Base-by-base conservation (phyloP, 2,329 filamentous ascomycete genomes). In the Aspergillus pseudoviridinutans region DNA sequence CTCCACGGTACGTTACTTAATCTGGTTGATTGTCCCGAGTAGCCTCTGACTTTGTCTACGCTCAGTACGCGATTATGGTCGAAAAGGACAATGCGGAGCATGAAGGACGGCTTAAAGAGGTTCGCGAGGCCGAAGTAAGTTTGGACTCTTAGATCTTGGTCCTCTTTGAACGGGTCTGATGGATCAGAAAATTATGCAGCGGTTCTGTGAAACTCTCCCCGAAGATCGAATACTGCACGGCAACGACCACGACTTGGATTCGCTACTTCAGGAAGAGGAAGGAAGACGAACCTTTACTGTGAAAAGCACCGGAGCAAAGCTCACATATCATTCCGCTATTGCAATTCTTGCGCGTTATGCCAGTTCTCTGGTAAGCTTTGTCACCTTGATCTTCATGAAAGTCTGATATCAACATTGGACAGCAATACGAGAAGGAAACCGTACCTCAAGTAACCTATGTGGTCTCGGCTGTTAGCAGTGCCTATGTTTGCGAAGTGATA, bases 311-410 rank as follows among this genome's bases (percentile, higher is more conserved):
- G 89, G 89, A 0, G 92, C 92, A 2, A 91, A 85, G 59, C 78
- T 97, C 53, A 96, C 88, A 0, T 94, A 90, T 67, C 81, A 84
- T 46, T 87, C 89, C 50, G 90, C 90, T 56, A 79, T 94, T 10
- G 79, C 82, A 10, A 81, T 92, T 1, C 80, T 97, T 17, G 82
- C 85, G 3, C 86, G 86, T 57, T 97, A 93, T 69, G 85, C 88
- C 3, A 84, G 87, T 3, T 88, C 86, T 4, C 76, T 96, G 35
- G 78, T 80, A 64, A 67, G 75, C 58, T 8, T 25, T 7, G 44
- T 12, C 3, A 42, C 28, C 32, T 27, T 47, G 29, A 12, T 8
- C 27, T 44, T 56, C n/a, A n/a, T 24, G 28, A 24, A 27, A 29
- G 44, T 38, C 27, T 14, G 22, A 41, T 54, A 46, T 53, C 63